Evolutionary conservation across 805 yeast species (phyloP), one percentile per base, ranked within the genome.

Genomic region (Saturnispora silvae): DNA sequence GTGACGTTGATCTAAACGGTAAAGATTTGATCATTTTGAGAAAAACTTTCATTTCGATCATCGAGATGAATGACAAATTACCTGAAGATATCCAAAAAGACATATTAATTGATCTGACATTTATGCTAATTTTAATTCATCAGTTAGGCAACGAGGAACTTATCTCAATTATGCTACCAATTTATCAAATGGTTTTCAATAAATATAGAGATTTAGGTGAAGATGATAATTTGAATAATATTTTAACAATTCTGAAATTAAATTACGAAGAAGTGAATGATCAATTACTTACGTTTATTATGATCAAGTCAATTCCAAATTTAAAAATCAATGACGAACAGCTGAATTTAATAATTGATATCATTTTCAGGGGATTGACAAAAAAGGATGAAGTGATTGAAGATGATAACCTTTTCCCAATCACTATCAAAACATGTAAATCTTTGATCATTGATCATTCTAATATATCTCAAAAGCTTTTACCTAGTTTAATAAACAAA

Each of bases 51-150:
- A 61, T 58, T 13, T 64, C 70, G 2, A 60, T 82, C 17, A 71
- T 76, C n/a, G 72, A 63, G 6, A 80, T 82, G 77, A 66, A 76
- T 17, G 65, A 65, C 13, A 61, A 61, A 24, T 76, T 87, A 47
- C 89, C 94, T 0, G 72, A 65, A 19, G 65, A 79, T 15, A 80
- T 84, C 32, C 73, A 73, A 45, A 56, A 64, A 10, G 97, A 89
- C 53, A 59, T 89, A 20, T 74, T 73, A 50, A 69, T 87, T 0
- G 78, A 94, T 48, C 49, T 81, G 28, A 56, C 87, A 18, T 77
- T 68, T 47, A 67, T 80, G 5, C 69, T 81, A 40, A 72, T 79
- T 5, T 64, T 67, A 47, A 61, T 80, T 35, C 72, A 70, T 50
- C 69, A 72, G 47, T 60, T 63, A 31, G 52, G 60, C 19, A 53